Base-by-base conservation (phyloP, 2,329 filamentous ascomycete genomes). In the Colletotrichum somersetense region DNA sequence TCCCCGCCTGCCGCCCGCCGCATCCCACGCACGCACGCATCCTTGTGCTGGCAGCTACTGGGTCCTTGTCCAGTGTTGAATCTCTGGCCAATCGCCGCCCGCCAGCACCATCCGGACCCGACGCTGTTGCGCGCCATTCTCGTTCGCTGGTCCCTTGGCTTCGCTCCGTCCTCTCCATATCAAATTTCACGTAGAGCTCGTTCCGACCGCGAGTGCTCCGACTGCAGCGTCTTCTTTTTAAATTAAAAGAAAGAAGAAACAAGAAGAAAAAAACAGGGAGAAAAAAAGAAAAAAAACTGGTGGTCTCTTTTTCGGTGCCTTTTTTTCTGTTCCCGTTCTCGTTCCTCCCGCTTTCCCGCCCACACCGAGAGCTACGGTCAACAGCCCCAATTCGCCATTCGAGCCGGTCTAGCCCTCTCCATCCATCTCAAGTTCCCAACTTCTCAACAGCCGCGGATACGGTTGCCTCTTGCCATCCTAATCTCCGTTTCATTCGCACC, bases 381-480 rank as follows among this genome's bases (percentile, higher is more conserved):
- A 44, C 53, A 52, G n/a, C 48, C n/a, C 50, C 52, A 62, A 20
- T 67, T 42, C 11, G 42, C 44, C 14, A 16, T 62, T 67, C 33
- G 57, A 57, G 42, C 57, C n/a, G 65, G 57, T 38, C 52, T 58
- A 71, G 64, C 59, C 50, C 55, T 38, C 26, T 23, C 38, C 50
- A 35, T 53, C 46, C 50, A 35, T 53, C 44, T 42, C 30, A 52
- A 57, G 33, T 57, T 50, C 50, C 42, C 59, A 52, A 42, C 40
- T 42, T 8, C 62, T 52, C 57, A 71, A 58, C 50, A 64, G 38
- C 55, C 61, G 40, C 66, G 70, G 66, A 70, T 72, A 72, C 70
- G 59, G 59, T 70, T 70, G 55, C 61, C 70, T 72, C 70, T 69
- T 72, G 70, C 23, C 70, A 72, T 61, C 55, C 48, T 72, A 70